phyloP scores from a whole-genome alignment of 2,329 filamentous ascomycete genomes.

The Ascochyta clinopodiicola region DNA sequence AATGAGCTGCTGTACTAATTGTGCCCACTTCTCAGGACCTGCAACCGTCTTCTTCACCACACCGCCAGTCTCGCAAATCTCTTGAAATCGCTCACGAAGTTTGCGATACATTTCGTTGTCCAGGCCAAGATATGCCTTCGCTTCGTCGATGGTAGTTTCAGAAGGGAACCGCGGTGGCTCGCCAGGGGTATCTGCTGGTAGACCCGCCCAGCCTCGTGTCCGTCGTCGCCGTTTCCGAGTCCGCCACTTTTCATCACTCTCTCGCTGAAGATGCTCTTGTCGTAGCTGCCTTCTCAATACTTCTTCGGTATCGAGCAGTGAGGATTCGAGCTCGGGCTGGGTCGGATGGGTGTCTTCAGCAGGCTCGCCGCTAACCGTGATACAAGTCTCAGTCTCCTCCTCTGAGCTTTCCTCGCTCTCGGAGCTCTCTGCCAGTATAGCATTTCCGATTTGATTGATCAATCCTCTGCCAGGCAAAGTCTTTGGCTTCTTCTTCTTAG shows the following conservation, averaged over 20 bases:
- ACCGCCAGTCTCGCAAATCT: conserved; percentile 70
- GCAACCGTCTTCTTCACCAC: conserved; percentile 79
- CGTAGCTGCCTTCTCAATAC: conserved; percentile 36
- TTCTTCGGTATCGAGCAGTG: conserved; percentile 32
- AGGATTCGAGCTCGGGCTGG: conserved; percentile 12
- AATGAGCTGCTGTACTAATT: conserved; percentile 71
- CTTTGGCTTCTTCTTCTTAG: conserved; percentile 24
- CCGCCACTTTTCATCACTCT: conserved; percentile 68
- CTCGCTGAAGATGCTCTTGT: conserved; percentile 56
- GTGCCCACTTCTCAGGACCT: conserved; percentile 75
- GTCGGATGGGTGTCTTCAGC: conserved; percentile 11
- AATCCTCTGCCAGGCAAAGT: conserved; percentile 22
- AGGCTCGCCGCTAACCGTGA: conserved; percentile 1
- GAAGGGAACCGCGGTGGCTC: conserved; percentile 78
- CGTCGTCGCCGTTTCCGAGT: conserved; percentile 71
- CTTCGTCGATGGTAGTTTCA: conserved; percentile 81
- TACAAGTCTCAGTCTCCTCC: conserved; percentile 7
- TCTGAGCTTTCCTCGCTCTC: conserved; percentile 25
- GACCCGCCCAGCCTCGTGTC: conserved; percentile 70
- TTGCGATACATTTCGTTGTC: conserved; percentile 68
- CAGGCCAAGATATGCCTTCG: conserved; percentile 72
- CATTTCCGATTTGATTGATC: conserved; percentile 38
- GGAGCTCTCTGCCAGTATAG: conserved; percentile 34
- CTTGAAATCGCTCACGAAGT: conserved; percentile 70
- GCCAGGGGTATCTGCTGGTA: conserved; percentile 71